These are phyloP conservation scores for Scheffersomyces lignosus DNA, from an alignment of 805 yeast genomes.

Conservation along the genomic window DNA sequence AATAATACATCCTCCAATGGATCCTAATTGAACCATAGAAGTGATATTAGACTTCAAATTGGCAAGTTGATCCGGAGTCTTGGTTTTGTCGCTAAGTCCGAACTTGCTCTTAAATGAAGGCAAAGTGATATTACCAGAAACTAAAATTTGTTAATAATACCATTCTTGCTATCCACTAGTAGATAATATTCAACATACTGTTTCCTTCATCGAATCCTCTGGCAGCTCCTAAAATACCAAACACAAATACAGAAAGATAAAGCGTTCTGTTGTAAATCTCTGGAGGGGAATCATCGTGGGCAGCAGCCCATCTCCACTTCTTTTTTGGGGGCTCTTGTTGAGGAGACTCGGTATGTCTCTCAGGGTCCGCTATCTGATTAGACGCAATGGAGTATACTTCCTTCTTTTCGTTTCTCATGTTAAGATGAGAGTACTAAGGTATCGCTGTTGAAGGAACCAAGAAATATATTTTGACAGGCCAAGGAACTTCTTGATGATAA, in stretches of 20 bases:
- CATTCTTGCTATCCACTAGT: not conserved
- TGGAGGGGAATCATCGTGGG: conserved; percentile 19
- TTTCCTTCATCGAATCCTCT: conserved; percentile 25
- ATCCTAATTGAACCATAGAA: conserved; percentile 25
- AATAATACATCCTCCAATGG: conserved; percentile 21
- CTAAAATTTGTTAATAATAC: not conserved
- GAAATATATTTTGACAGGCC: too few relatives aligned
- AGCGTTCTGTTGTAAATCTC: conserved; percentile 22
- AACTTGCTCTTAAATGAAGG: conserved; percentile 17
- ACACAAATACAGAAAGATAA: conserved; percentile 19
- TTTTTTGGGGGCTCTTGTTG: conserved; percentile 1
- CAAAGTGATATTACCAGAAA: conserved; percentile 21
- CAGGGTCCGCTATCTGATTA: conserved; percentile 2
- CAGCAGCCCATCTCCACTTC: conserved; percentile 16
- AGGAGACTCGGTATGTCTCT: conserved; percentile 5
- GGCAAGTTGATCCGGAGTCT: conserved; percentile 16
- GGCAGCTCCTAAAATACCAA: conserved; percentile 25
- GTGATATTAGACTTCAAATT: conserved; percentile 23
- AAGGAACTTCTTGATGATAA: too few relatives aligned
- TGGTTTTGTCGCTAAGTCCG: conserved; percentile 16
- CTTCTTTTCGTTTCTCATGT: too few relatives aligned
- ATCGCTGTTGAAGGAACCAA: too few relatives aligned
- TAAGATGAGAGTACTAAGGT: too few relatives aligned
- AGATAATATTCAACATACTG: conserved; percentile 1
- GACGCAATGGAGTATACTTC: conserved; percentile 4